Percentiles rank a stretch among this genome's conserved stretches.
These are phyloP conservation scores for Nakaseomyces delphensis DNA, from an alignment of 1,139 yeast species.

Conservation along the genomic window DNA sequence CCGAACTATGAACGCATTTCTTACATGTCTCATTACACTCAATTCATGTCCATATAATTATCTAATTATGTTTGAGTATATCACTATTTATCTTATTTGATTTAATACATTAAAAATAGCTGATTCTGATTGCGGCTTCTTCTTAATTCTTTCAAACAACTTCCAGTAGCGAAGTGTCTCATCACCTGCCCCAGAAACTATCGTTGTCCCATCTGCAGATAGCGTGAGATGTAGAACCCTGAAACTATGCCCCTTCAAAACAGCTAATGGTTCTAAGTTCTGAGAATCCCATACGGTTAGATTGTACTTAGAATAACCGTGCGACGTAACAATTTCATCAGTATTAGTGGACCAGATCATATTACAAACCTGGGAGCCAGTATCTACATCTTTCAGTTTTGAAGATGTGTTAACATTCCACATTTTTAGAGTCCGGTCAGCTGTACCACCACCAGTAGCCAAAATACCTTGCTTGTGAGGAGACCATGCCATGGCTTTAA, in stretches of 20 bases:
- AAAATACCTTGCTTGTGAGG: slow-evolving; percentile 91
- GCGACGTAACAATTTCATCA: slow-evolving; percentile 88
- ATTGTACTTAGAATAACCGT: slow-evolving; percentile 88
- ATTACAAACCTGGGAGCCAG: slow-evolving; percentile 95
- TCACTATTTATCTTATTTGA: slow-evolving; percentile 47
- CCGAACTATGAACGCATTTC: slow-evolving; percentile 13
- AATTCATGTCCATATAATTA: no score
- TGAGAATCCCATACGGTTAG: slow-evolving; percentile 93
- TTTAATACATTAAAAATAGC: slow-evolving; percentile 70
- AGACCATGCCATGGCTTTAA: slow-evolving; percentile 94
- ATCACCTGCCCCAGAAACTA: slow-evolving; percentile 99
- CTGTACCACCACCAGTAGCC: slow-evolving; percentile 97
- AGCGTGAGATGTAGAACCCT: slow-evolving; percentile 82
- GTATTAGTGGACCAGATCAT: slow-evolving; percentile 89
- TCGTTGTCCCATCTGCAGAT: slow-evolving; percentile 95
- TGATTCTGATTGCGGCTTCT: slow-evolving; percentile 47
- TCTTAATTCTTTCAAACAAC: slow-evolving; percentile 67
- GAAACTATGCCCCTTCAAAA: slow-evolving; percentile 88
- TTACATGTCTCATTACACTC: not conserved
- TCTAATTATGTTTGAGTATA: no score
- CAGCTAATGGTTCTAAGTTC: slow-evolving; percentile 85
- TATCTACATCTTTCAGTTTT: slow-evolving; percentile 68
- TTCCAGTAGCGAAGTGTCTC: slow-evolving; percentile 94
- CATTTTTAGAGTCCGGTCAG: slow-evolving; percentile 79
- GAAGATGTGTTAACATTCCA: slow-evolving; percentile 87